phyloP scores from a whole-genome alignment of 371 early-diverging fungal genomes.

The Mucor lusitanicus region DNA sequence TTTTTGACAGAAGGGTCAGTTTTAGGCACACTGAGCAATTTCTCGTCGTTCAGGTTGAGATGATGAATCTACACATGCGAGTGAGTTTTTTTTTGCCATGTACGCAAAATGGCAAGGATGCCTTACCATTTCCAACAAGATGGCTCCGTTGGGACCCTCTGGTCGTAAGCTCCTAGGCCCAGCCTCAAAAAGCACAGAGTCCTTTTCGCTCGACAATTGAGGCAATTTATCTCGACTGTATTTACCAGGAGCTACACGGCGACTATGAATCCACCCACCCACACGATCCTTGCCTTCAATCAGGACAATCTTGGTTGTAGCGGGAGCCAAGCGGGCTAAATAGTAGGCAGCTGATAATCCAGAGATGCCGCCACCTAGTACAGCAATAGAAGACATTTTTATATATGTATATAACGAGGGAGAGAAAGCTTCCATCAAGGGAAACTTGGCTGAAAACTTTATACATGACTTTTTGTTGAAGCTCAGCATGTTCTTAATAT shows the following conservation, averaged over 20 bases:
- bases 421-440: background rate
- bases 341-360: constrained; percentile 89
- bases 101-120: background rate
- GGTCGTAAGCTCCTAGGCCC: constrained; percentile 92
- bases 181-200: constrained; percentile 70
- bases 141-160: constrained; percentile 67
- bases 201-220: constrained; percentile 2
- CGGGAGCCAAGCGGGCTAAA: constrained; percentile 62
- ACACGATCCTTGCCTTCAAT: constrained; percentile 73
- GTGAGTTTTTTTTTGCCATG: background rate
- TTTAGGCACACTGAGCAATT: constrained; percentile 63
- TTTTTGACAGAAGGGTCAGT: constrained; percentile 76
- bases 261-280: constrained; percentile 90
- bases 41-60: constrained; percentile 15
- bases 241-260: constrained; percentile 37
- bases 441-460: background rate
- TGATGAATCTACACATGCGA: constrained; percentile 19
- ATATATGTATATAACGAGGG: background rate
- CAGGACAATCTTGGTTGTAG: constrained; percentile 59
- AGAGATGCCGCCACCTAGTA: constrained; percentile 93
- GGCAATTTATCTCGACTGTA: constrained; percentile 6
- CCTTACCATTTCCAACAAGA: constrained; percentile 79
- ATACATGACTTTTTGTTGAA: background rate
- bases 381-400: constrained; percentile 36
- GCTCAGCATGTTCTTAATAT: background rate